Percentiles rank a stretch among this genome's conserved stretches.
Evolutionary conservation across 2,329 filamentous ascomycete genomes (phyloP).

Genomic region (Colletotrichum destructivum): DNA sequence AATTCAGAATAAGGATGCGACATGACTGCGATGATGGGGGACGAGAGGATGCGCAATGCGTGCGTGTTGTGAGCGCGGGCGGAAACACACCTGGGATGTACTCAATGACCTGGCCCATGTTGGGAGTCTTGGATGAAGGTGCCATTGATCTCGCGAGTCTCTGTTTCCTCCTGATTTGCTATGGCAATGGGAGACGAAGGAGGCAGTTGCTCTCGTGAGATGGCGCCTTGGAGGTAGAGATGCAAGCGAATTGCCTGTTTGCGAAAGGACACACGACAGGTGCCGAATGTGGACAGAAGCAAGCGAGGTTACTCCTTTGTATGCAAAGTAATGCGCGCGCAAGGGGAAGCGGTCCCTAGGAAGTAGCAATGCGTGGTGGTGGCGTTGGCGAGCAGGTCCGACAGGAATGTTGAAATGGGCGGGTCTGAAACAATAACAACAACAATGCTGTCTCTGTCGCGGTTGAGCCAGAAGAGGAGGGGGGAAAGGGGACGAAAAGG

Average conservation of each 20-base stretch:
- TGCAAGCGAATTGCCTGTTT: constrained; percentile 26
- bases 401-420: constrained; percentile 40
- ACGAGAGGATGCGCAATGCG: constrained; percentile 6
- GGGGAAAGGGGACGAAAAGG: not conserved
- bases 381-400: constrained; percentile 10
- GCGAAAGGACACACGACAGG: constrained; percentile 32
- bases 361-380: constrained; percentile 17
- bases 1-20: constrained; percentile 52
- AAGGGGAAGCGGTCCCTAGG: constrained; percentile 10
- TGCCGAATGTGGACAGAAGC: constrained; percentile 33
- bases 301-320: constrained; percentile 39
- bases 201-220: constrained; percentile 28
- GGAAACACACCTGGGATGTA: constrained; percentile 87
- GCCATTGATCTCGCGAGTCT: constrained; percentile 58
- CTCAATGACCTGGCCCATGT: constrained; percentile 92
- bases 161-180: constrained; percentile 19
- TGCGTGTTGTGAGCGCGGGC: constrained; percentile 17
- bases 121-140: constrained; percentile 67
- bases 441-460: constrained; percentile 21
- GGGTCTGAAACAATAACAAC: constrained; percentile 42
- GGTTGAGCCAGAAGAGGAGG: not conserved
- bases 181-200: not conserved
- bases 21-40: constrained; percentile 43
- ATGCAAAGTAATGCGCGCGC: constrained; percentile 40
- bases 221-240: constrained; percentile 1